These are phyloP conservation scores for Aspergillus flavus DNA, from an alignment of 2,329 filamentous ascomycete species.

Conservation along the genomic window DNA sequence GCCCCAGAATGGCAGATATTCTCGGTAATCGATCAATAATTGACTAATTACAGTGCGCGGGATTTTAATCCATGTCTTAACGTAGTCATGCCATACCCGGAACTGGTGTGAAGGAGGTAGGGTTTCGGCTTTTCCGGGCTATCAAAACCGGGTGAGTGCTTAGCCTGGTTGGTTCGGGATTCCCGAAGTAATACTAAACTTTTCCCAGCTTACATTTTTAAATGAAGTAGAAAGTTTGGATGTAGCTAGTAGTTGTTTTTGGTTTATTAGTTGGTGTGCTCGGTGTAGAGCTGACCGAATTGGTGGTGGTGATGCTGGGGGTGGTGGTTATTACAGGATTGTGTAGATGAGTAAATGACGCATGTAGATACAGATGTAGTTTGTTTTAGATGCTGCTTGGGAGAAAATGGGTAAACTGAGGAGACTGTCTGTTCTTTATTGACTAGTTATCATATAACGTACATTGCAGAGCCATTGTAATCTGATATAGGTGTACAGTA, in stretches of 20 bases:
- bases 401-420: neutral
- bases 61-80: neutral
- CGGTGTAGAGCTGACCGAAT: neutral
- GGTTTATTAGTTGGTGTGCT: neutral
- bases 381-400: neutral
- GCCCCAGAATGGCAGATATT: neutral
- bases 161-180: neutral
- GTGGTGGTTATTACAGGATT: neutral
- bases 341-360: neutral
- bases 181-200: neutral
- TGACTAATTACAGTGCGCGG: neutral
- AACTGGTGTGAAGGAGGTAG: neutral
- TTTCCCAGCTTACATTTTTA: neutral
- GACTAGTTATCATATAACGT: neutral
- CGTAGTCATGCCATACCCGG: neutral
- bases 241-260: neutral
- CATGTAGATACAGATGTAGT: neutral
- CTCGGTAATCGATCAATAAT: neutral
- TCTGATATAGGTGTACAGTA: neutral
- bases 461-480: neutral
- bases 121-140: neutral
- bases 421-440: neutral
- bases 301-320: neutral
- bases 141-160: neutral
- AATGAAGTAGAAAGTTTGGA: neutral